Evolutionary conservation across 2,329 filamentous ascomycete species (phyloP).

Genomic region (Endothia cerciana): DNA sequence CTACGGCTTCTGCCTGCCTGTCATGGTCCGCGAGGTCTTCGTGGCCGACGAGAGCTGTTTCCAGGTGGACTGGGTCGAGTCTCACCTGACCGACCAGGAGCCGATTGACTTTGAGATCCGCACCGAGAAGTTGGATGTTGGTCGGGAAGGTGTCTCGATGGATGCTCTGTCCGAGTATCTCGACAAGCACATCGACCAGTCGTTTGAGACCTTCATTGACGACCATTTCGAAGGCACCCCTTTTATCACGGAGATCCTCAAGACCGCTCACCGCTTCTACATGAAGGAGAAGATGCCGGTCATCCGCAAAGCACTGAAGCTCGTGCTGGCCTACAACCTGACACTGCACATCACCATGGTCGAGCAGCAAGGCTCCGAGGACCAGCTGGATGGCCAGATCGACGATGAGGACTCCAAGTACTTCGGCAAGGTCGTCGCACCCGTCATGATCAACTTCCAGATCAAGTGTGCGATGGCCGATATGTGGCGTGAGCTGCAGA

Average conservation of each 20-base stretch:
- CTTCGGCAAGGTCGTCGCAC: constrained; percentile 86
- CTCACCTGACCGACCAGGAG: constrained; percentile 66
- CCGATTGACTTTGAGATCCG: constrained; percentile 83
- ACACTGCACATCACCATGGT: constrained; percentile 95
- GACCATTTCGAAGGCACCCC: constrained; percentile 95
- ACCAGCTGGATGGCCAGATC: constrained; percentile 78
- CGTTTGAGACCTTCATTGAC: constrained; percentile 91
- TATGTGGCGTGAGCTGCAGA: constrained; percentile 97
- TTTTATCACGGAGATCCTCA: constrained; percentile 93
- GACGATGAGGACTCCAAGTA: constrained; percentile 85
- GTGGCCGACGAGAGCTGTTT: constrained; percentile 93
- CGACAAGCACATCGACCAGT: constrained; percentile 89
- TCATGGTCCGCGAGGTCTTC: constrained; percentile 91
- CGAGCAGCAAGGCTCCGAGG: constrained; percentile 83
- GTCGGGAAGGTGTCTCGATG: constrained; percentile 82
- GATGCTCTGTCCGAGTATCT: constrained; percentile 87
- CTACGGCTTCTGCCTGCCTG: constrained; percentile 89
- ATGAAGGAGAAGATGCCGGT: constrained; percentile 84
- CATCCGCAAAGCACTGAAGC: constrained; percentile 92
- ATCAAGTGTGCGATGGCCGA: constrained; percentile 96
- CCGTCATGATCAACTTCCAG: constrained; percentile 99
- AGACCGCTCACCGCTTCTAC: constrained; percentile 94
- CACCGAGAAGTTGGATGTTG: constrained; percentile 87
- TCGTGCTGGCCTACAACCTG: constrained; percentile 93
- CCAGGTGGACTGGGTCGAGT: constrained; percentile 91